Conservation (phyloP, 2,329 filamentous ascomycete species). For the Fusarium gaditjirri region DNA sequence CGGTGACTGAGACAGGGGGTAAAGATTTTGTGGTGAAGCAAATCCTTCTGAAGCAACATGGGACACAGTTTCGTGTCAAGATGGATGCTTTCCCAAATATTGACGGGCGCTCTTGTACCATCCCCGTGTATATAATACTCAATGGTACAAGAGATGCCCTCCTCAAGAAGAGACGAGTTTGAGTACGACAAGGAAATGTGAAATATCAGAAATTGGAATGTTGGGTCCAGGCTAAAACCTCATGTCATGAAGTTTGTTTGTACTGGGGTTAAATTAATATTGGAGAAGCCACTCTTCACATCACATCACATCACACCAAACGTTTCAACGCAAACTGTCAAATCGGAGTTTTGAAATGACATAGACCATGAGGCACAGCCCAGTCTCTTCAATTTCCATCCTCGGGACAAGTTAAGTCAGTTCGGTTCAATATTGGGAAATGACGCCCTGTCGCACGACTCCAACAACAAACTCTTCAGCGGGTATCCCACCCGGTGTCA, state of each 20-base stretch:
- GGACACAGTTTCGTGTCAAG: no score
- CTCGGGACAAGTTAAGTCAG: not conserved
- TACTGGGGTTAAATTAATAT: not conserved
- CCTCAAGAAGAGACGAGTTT: not conserved
- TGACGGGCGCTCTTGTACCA: not conserved
- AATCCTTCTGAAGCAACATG: not conserved
- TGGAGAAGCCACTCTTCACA: not conserved
- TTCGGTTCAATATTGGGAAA: not conserved
- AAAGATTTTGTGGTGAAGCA: not conserved
- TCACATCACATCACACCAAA: no score
- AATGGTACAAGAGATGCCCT: accelerated
- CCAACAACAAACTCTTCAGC: not conserved
- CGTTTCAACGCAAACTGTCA: not conserved
- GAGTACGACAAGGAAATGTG: not conserved
- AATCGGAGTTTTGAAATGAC: not conserved
- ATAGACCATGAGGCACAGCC: not conserved
- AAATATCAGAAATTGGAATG: not conserved
- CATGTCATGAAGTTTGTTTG: not conserved
- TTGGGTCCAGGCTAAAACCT: not conserved
- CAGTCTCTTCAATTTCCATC: not conserved
- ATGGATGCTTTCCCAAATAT: not conserved
- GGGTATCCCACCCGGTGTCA: slow-evolving; percentile 4
- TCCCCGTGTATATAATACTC: not conserved
- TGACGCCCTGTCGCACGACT: not conserved
- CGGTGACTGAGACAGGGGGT: not conserved